Conservation (phyloP, 2,329 filamentous ascomycete genomes). For the Penicillium sp. region DNA sequence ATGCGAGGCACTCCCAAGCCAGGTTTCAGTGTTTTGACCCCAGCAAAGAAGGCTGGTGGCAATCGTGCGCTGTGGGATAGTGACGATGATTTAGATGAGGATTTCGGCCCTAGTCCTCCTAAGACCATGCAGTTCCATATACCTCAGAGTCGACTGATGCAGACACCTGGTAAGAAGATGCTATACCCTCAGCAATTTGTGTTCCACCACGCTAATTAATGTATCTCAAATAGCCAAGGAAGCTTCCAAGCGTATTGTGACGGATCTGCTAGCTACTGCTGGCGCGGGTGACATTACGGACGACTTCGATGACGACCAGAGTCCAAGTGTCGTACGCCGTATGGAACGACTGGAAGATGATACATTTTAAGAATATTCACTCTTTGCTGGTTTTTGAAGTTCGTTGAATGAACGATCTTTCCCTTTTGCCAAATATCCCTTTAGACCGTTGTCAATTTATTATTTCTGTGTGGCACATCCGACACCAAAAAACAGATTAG, state of each 20-base stretch:
- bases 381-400: not conserved
- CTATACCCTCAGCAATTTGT: not conserved
- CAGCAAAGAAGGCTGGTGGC: conserved; percentile 46
- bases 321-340: conserved; percentile 47
- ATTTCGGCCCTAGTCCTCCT: conserved; percentile 77
- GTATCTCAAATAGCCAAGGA: conserved; percentile 42
- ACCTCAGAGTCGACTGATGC: conserved; percentile 50
- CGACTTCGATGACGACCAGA: conserved; percentile 40
- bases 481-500: not conserved
- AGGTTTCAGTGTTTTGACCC: conserved; percentile 83
- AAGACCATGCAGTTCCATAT: conserved; percentile 65
- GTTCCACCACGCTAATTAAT: not conserved
- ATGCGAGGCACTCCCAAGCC: conserved; percentile 61
- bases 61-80: conserved; percentile 66
- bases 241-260: conserved; percentile 51
- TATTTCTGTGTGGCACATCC: not conserved
- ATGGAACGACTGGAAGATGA: conserved; percentile 46
- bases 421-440: not conserved
- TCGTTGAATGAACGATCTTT: not conserved
- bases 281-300: conserved; percentile 43
- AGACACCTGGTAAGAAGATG: conserved; percentile 45
- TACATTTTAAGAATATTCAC: conserved; percentile 38
- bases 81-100: conserved; percentile 66
- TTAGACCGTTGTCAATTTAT: not conserved
- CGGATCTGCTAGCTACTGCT: conserved; percentile 48